These are phyloP conservation scores for Wickerhamiella shivajii DNA, from an alignment of 805 yeast species.

Conservation along the genomic window DNA sequence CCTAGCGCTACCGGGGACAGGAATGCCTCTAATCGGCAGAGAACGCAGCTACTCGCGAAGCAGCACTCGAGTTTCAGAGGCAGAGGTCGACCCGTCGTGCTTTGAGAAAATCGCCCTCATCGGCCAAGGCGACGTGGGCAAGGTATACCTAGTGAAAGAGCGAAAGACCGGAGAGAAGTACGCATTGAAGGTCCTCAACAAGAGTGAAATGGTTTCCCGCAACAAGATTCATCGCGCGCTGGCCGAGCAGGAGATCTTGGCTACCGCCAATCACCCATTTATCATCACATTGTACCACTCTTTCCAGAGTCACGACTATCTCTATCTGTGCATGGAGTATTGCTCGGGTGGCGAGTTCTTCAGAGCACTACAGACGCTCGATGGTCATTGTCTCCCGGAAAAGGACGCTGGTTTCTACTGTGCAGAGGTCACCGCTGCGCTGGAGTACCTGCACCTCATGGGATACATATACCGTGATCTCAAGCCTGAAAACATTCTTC, in stretches of 20 bases:
- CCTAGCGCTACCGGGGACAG: too few species aligned
- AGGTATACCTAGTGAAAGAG: conserved; percentile 82
- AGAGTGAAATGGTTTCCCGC: conserved; percentile 87
- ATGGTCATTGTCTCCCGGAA: conserved; percentile 72
- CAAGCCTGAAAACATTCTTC: conserved; percentile 87
- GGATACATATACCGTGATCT: conserved; percentile 94
- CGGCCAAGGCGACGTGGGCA: conserved; percentile 97
- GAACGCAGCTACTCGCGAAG: conserved; percentile 55
- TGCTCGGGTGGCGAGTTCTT: conserved; percentile 99
- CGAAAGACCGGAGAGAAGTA: conserved; percentile 57
- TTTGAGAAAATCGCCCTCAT: conserved; percentile 81
- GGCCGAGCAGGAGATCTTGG: conserved; percentile 93
- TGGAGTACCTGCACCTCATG: conserved; percentile 90
- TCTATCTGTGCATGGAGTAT: conserved; percentile 94
- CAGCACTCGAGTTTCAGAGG: conserved; percentile 58
- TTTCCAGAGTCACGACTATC: conserved; percentile 82
- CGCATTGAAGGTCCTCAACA: conserved; percentile 85
- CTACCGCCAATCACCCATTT: conserved; percentile 92
- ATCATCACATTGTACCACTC: conserved; percentile 93
- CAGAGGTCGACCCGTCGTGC: conserved; percentile 71
- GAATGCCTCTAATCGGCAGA: conserved; percentile 3
- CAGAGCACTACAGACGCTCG: conserved; percentile 85
- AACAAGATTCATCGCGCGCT: conserved; percentile 88
- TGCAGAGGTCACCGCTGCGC: conserved; percentile 92
- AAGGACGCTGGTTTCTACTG: conserved; percentile 88